Conservation (phyloP, 345 rosid species). For the Salix arbutifolia region DNA sequence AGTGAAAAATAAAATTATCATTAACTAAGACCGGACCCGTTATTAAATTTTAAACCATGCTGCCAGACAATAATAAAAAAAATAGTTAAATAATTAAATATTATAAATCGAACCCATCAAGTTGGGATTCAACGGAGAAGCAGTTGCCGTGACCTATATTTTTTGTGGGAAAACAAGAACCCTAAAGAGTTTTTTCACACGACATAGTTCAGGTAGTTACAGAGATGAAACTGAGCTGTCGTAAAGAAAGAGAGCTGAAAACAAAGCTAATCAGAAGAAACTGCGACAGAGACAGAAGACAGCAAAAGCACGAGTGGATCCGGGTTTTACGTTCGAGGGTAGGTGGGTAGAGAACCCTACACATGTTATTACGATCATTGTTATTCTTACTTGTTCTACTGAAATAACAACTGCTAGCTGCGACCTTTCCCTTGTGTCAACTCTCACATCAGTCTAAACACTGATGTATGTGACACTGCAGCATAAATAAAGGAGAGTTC, state of each 20-base stretch:
- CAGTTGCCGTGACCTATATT: not conserved
- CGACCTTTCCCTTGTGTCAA: slow-evolving; percentile 14
- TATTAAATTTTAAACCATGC: too few species aligned
- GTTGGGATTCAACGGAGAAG: not conserved
- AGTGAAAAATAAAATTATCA: too few species aligned
- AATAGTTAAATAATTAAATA: too few species aligned
- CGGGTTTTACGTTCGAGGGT: slow-evolving; percentile 44
- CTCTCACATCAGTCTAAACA: slow-evolving; percentile 33
- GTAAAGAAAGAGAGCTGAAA: not conserved
- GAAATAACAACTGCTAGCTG: slow-evolving; percentile 3
- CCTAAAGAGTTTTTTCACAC: not conserved
- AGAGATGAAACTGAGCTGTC: not conserved
- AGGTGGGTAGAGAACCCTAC: slow-evolving; percentile 30
- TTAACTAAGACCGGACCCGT: too few species aligned
- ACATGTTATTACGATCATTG: not conserved
- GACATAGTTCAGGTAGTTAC: not conserved
- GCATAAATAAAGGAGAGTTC: not conserved
- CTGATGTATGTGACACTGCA: slow-evolving; percentile 24
- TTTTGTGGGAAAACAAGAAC: not conserved
- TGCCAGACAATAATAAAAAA: too few species aligned
- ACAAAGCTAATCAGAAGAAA: not conserved
- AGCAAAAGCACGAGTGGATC: slow-evolving; percentile 44
- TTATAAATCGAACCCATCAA: not conserved
- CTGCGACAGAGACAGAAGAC: not conserved
- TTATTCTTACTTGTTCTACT: slow-evolving; percentile 34